phyloP scores from a whole-genome alignment of 1,284 basidiomycete genomes.

The Sphaerobolus stellatus region DNA sequence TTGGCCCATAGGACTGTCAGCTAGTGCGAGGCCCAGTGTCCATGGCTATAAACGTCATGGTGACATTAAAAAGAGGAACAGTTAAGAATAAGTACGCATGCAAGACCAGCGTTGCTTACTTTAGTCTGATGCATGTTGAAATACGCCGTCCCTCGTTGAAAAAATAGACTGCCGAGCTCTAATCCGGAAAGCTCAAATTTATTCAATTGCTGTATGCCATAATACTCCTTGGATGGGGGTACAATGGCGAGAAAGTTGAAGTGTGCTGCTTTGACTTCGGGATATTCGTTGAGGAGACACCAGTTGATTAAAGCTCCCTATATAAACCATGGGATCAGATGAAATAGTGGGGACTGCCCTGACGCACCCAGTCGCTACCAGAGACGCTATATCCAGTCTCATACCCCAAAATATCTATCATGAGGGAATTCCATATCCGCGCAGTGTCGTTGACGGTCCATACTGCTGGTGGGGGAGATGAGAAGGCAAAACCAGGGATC shows the following conservation, averaged over 20 bases:
- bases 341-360: neutral
- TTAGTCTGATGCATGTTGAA: constrained; percentile 10
- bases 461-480: constrained; percentile 8
- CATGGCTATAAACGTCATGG: constrained; percentile 11
- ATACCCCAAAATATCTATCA: constrained; percentile 13
- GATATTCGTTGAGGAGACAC: constrained; percentile 7
- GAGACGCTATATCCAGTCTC: constrained; percentile 10
- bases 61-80: too few species aligned
- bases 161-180: neutral
- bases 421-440: constrained; percentile 11
- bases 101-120: constrained; percentile 2
- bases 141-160: constrained; percentile 9
- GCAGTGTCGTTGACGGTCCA: constrained; percentile 14
- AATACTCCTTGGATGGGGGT: neutral
- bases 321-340: neutral
- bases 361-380: constrained; percentile 15
- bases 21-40: constrained; percentile 14
- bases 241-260: constrained; percentile 10
- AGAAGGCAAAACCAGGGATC: constrained; percentile 16
- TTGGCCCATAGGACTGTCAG: constrained; percentile 14
- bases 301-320: constrained; percentile 14
- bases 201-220: constrained; percentile 1
- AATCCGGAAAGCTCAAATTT: neutral
- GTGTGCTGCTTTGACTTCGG: neutral
- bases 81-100: neutral